phyloP scores from a whole-genome alignment of 495 filamentous ascomycete genomes.

The Letharia lupina region DNA sequence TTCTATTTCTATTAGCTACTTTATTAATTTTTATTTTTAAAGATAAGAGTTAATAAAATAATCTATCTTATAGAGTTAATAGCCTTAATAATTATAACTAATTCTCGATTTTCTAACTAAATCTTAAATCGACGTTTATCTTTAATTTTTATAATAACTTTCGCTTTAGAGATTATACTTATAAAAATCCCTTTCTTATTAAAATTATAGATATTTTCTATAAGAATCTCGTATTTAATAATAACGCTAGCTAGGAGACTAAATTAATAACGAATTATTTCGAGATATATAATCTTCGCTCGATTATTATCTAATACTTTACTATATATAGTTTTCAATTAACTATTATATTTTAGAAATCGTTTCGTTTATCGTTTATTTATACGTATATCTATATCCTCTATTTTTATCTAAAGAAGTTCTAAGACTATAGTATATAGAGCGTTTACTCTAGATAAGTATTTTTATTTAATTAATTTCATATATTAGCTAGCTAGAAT shows the following conservation, averaged over 20 bases:
- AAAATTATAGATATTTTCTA: neutral
- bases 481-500: too few species aligned
- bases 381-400: too few species aligned
- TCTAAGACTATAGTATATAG: too few species aligned
- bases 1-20: neutral
- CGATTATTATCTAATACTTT: neutral
- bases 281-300: neutral
- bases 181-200: neutral
- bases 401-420: neutral
- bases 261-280: neutral
- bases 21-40: too few species aligned
- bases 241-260: neutral
- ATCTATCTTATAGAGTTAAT: too few species aligned
- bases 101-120: too few species aligned
- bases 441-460: too few species aligned
- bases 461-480: too few species aligned
- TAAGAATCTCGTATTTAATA: neutral
- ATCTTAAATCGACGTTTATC: too few species aligned
- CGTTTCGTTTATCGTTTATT: neutral
- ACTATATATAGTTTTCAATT: neutral
- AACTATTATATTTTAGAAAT: neutral
- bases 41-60: too few species aligned
- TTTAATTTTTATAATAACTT: neutral
- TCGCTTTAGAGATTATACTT: neutral
- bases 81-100: too few species aligned